Evolutionary conservation across 441 rosid species (phyloP), one percentile per base, ranked within the genome.

Genomic region (Populus trichocarpa): DNA sequence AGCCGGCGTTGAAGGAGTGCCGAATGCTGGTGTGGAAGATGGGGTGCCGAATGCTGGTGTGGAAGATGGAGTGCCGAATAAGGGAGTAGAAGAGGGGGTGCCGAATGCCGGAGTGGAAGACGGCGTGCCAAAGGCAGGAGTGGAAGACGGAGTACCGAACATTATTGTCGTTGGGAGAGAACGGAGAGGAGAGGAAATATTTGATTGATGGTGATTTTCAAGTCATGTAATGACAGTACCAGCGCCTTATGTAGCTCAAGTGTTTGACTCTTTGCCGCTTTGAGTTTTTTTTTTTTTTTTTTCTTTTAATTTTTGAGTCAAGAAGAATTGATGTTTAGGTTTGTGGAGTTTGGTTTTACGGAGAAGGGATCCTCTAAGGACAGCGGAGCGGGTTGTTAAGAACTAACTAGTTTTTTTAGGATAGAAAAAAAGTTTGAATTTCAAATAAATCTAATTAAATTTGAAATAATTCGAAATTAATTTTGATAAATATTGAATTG

Each of bases 1-100:
- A 77, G 97, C 85, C 22, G 99, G 70, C 22, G 87, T 75, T 10
- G 97, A 87, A 16, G 89, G 92, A 28, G 91, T 79, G 20, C 90
- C 94, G 64, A 90, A 88, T 6, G 87, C 84, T 22, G 82, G 71
- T 14, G 83, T 65, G 4, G 81, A 72, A 8, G 86, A 78, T 0
- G 89, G 92, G 23, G 91, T 79, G 22, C 90, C 94, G 67, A 90
- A 88, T 6, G 87, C 84, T 18, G 82, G 71, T 14, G 83, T 65
- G 4, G 81, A 72, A 8, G 86, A 78, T 0, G 83, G 81, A 0
- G 83, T 67, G 30, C 83, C 83, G 74, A 73, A 78, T 18, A 77
- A 73, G 16, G 82, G 82, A 3, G 77, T 53, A 2, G 85, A 80
- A 28, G 86, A 83, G 0, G 89, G 92, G n/a, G 91, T 79, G 22